Evolutionary conservation across 805 yeast genomes (phyloP).

Genomic region (Metahyphopichia silvanorum): DNA sequence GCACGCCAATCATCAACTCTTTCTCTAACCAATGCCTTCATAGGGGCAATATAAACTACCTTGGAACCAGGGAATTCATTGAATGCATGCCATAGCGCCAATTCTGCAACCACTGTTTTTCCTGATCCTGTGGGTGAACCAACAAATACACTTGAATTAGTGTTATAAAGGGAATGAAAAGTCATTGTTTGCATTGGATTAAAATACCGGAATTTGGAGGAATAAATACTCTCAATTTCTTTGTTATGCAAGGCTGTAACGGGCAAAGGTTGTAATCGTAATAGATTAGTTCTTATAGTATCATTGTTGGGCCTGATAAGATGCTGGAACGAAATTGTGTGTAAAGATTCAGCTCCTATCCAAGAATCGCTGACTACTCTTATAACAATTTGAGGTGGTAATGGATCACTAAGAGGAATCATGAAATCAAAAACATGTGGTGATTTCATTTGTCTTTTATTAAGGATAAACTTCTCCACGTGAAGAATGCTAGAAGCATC

Average conservation of each 20-base stretch:
- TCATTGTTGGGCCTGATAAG: slow-evolving; percentile 85
- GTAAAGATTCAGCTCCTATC: slow-evolving; percentile 80
- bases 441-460: slow-evolving; percentile 49
- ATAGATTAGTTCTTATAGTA: slow-evolving; percentile 75
- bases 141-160: slow-evolving; percentile 76
- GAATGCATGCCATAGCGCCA: slow-evolving; percentile 97
- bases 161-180: slow-evolving; percentile 82
- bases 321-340: slow-evolving; percentile 84
- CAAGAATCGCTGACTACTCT: slow-evolving; percentile 80
- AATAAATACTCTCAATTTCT: slow-evolving; percentile 66
- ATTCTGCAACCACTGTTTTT: slow-evolving; percentile 93
- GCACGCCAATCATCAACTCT: slow-evolving; percentile 78
- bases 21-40: slow-evolving; percentile 84
- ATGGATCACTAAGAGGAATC: slow-evolving; percentile 84
- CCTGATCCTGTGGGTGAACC: slow-evolving; percentile 99
- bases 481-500: slow-evolving; percentile 72
- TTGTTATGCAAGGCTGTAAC: slow-evolving; percentile 71
- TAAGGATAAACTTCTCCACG: slow-evolving; percentile 74
- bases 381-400: slow-evolving; percentile 85
- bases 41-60: slow-evolving; percentile 82
- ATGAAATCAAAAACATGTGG: slow-evolving; percentile 82
- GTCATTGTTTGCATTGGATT: slow-evolving; percentile 99
- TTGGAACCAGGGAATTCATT: slow-evolving; percentile 76
- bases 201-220: slow-evolving; percentile 71
- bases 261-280: slow-evolving; percentile 84